Evolutionary conservation across 1,284 basidiomycete genomes (phyloP).

Genomic region (Hymenochaete sp.): DNA sequence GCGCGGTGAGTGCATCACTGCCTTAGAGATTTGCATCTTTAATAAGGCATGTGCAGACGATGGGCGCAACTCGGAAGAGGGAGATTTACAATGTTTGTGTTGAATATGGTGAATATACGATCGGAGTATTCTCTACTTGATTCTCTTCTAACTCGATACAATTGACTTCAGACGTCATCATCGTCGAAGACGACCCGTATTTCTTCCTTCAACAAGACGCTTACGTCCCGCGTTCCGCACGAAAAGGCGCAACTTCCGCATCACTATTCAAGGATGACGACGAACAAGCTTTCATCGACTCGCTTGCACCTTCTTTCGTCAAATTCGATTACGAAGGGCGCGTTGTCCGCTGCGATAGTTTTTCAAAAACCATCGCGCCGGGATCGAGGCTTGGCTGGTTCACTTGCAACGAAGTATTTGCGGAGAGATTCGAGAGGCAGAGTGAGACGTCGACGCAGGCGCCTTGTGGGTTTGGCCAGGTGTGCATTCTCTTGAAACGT

Average conservation of each 20-base stretch:
- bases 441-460: constrained; percentile 65
- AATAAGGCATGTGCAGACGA: constrained; percentile 36
- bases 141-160: constrained; percentile 12
- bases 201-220: constrained; percentile 61
- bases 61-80: constrained; percentile 60
- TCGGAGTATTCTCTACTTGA: not conserved
- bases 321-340: constrained; percentile 69
- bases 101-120: constrained; percentile 50
- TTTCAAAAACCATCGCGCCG: constrained; percentile 78
- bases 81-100: constrained; percentile 73
- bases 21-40: constrained; percentile 3
- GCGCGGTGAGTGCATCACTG: constrained; percentile 40
- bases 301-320: constrained; percentile 62
- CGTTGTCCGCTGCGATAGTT: constrained; percentile 72
- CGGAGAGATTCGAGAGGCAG: constrained; percentile 69
- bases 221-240: constrained; percentile 40
- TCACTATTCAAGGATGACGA: constrained; percentile 19
- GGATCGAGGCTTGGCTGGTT: constrained; percentile 76
- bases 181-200: constrained; percentile 78
- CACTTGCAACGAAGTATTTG: constrained; percentile 61
- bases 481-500: constrained; percentile 19
- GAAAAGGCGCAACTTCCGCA: too few species aligned
- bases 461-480: constrained; percentile 67
- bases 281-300: constrained; percentile 38
- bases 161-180: constrained; percentile 49